A percentile compares a stretch with the other conserved stretches of the same genome.
phyloP scores from a whole-genome alignment of 768 basidiomycete genomes.

The Postia placenta region DNA sequence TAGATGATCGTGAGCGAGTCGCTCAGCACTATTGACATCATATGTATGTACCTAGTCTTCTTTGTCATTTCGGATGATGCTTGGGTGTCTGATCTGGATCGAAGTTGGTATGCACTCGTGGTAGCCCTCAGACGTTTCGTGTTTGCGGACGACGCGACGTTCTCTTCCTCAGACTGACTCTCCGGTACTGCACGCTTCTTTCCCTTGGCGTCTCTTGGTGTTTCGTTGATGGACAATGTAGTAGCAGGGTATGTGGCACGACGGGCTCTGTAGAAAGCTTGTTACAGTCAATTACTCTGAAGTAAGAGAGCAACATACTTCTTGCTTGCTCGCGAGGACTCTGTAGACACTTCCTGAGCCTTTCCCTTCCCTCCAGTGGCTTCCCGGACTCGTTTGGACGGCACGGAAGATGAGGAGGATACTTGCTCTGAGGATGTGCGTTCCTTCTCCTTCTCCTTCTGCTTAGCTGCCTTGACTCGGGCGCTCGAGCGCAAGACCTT shows the following conservation, averaged over 20 bases:
- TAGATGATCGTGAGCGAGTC: slow-evolving; percentile 18
- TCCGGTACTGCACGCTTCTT: slow-evolving; percentile 90
- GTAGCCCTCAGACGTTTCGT: slow-evolving; percentile 59
- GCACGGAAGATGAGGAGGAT: slow-evolving; percentile 36
- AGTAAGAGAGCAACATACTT: slow-evolving; percentile 41
- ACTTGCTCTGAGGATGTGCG: slow-evolving; percentile 37
- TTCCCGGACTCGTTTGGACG: slow-evolving; percentile 50
- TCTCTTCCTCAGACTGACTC: slow-evolving; percentile 53
- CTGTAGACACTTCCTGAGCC: slow-evolving; percentile 52
- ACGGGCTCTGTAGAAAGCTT: slow-evolving; percentile 41
- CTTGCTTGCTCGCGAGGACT: slow-evolving; percentile 48
- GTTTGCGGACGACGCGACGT: slow-evolving; percentile 39
- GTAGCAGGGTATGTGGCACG: slow-evolving; percentile 44
- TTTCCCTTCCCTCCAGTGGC: slow-evolving; percentile 51
- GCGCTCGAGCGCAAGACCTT: slow-evolving; percentile 62
- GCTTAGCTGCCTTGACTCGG: slow-evolving; percentile 68
- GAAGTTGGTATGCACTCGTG: slow-evolving; percentile 52
- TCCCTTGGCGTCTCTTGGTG: slow-evolving; percentile 70
- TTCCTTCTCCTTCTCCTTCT: slow-evolving; percentile 60
- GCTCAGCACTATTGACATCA: not conserved
- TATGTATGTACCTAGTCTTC: slow-evolving; percentile 53
- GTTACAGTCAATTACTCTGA: slow-evolving; percentile 3
- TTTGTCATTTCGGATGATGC: slow-evolving; percentile 60
- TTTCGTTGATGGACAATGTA: slow-evolving; percentile 67
- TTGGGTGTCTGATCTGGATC: slow-evolving; percentile 46